phyloP scores from a whole-genome alignment of 163 green algal genomes.

The Prototheca cutis region DNA sequence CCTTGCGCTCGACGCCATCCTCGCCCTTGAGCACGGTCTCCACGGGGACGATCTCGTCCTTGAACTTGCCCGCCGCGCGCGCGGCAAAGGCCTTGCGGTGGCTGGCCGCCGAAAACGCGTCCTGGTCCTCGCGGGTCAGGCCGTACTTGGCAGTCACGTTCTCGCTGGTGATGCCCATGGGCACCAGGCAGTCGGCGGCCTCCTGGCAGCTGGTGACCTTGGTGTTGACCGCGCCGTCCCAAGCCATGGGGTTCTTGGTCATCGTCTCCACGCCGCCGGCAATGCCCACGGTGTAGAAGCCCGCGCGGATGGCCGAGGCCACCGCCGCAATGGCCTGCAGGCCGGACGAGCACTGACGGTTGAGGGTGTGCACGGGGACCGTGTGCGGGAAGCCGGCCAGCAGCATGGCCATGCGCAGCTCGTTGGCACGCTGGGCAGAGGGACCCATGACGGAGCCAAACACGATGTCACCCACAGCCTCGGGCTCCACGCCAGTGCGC shows the following conservation, averaged over 20 bases:
- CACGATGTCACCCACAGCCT: conserved; percentile 88
- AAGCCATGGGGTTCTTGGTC: conserved; percentile 90
- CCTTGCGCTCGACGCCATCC: conserved; percentile 29
- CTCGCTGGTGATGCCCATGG: conserved; percentile 95
- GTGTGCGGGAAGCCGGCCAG: conserved; percentile 86
- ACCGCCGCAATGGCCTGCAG: conserved; percentile 95
- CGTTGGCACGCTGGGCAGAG: conserved; percentile 84
- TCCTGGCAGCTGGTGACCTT: conserved; percentile 31
- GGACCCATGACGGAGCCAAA: conserved; percentile 87
- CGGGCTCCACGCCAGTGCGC: conserved; percentile 60
- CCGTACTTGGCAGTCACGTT: conserved; percentile 90
- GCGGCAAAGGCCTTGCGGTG: conserved; percentile 78
- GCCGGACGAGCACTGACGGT: conserved; percentile 41
- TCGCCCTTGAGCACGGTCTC: conserved; percentile 71
- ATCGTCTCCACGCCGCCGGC: conserved; percentile 90
- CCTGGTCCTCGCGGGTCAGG: conserved; percentile 68
- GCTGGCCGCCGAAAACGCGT: conserved; percentile 71
- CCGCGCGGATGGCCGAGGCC: conserved; percentile 84
- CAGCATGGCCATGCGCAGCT: conserved; percentile 84
- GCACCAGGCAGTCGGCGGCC: conserved; percentile 78
- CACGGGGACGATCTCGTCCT: conserved; percentile 94
- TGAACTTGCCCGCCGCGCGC: conserved; percentile 68
- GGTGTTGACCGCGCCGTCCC: conserved; percentile 90
- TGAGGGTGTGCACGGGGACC: conserved; percentile 80
- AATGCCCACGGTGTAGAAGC: conserved; percentile 89